Conservation (phyloP, 2,329 filamentous ascomycete species). For the Aureobasidium lini region DNA sequence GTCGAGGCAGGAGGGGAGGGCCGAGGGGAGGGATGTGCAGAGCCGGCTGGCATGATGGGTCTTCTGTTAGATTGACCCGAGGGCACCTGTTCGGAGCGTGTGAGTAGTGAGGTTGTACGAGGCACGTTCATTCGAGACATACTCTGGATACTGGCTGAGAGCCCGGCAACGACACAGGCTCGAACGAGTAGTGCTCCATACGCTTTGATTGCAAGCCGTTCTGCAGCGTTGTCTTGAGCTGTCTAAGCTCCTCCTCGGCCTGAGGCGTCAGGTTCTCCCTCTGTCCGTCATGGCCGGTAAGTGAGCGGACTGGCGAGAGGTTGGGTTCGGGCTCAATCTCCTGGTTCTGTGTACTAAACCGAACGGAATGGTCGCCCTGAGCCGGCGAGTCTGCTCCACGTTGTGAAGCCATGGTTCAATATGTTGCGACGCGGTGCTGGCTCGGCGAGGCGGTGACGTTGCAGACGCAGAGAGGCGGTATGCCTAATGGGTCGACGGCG, state of each 20-base stretch:
- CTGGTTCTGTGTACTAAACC: constrained; percentile 63
- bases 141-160: constrained; percentile 80
- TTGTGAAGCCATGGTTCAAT: not conserved
- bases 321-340: constrained; percentile 53
- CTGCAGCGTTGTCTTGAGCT: constrained; percentile 65
- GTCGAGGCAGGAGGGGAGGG: constrained; percentile 60
- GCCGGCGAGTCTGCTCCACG: constrained; percentile 3
- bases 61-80: constrained; percentile 39
- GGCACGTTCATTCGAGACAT: constrained; percentile 34
- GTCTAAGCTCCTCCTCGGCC: constrained; percentile 55
- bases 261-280: constrained; percentile 32
- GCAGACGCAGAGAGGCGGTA: not conserved
- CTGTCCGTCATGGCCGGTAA: constrained; percentile 20
- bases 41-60: constrained; percentile 30
- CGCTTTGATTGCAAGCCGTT: constrained; percentile 73
- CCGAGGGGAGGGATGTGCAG: constrained; percentile 55
- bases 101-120: constrained; percentile 19
- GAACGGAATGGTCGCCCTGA: constrained; percentile 45
- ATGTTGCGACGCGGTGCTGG: not conserved
- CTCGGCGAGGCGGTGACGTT: constrained; percentile 3
- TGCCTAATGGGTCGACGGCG: not conserved
- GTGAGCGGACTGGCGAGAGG: constrained; percentile 24
- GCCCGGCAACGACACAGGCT: constrained; percentile 80
- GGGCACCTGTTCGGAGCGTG: constrained; percentile 32
- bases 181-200: constrained; percentile 81